phyloP scores from a whole-genome alignment of 2,329 filamentous ascomycete species.

The Hawksworthiomyces lignivorus region DNA sequence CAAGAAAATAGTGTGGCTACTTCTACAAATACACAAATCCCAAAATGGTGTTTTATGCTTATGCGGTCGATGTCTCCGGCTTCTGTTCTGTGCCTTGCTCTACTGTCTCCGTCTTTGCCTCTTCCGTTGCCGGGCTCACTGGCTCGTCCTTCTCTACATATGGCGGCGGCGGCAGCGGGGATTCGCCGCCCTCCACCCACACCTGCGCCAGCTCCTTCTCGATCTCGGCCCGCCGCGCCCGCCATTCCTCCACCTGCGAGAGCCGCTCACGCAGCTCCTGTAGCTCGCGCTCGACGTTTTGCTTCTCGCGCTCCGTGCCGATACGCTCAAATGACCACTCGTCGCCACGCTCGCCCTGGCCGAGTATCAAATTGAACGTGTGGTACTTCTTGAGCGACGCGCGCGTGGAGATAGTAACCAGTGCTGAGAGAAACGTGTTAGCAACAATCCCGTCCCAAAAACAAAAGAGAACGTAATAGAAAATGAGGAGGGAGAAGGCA shows the following conservation, averaged over 20 bases:
- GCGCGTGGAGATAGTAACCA: constrained; percentile 93
- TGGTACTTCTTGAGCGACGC: constrained; percentile 95
- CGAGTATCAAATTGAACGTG: constrained; percentile 80
- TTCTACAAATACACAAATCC: too few relatives aligned
- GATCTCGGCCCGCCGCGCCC: constrained; percentile 68
- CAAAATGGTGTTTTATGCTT: too few relatives aligned
- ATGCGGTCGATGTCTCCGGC: too few relatives aligned
- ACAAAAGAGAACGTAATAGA: not conserved
- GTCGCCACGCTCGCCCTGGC: constrained; percentile 70
- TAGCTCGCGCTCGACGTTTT: constrained; percentile 85
- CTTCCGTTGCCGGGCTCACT: not conserved
- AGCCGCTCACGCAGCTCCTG: constrained; percentile 75
- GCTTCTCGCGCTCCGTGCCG: constrained; percentile 86
- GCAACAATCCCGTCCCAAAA: constrained; percentile 2
- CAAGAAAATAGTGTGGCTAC: too few relatives aligned
- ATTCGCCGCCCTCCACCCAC: constrained; percentile 47
- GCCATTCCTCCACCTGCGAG: constrained; percentile 77
- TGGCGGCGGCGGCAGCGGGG: constrained; percentile 41
- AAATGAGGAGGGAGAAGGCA: not conserved
- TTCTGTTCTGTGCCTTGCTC: not conserved
- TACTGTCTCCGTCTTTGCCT: too few relatives aligned
- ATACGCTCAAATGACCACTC: constrained; percentile 93
- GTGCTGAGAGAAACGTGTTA: constrained; percentile 45
- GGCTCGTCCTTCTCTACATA: constrained; percentile 23
- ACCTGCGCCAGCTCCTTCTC: constrained; percentile 67